Base-by-base conservation (phyloP, 192 early-diverging fungal species). In the Thoreauomyces humboldtii region DNA sequence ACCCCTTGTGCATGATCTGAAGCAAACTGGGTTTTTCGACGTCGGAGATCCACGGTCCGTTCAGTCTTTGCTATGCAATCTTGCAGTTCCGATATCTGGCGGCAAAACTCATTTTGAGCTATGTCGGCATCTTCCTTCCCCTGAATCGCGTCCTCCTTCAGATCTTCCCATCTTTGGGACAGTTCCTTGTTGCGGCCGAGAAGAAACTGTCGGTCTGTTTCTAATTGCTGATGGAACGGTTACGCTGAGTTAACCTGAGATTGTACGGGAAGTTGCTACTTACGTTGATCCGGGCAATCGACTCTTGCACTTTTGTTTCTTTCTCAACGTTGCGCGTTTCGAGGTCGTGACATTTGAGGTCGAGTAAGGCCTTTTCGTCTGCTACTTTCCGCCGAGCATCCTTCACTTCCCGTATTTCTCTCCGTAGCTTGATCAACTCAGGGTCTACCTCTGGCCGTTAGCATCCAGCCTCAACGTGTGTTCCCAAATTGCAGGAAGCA, bases 151-250 rank as follows among this genome's bases (percentile, higher is more conserved):
- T 54, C 32, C 33, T 61, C 37, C 34, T 81, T 72, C 25, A 70
- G 70, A 19, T 41, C 51, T 4, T 60, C 57, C 33, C 73, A 44
- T 19, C 69, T 60, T 1, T 34, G 17, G 19, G 65, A 65, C 58
- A 74, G 32, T 4, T 61, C 53, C 74, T 83, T 78, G 31, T 84
- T 79, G 37, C 83, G 80, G 11, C 82, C 77, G 17, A 74, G 73
- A 37, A 89, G 68, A 67, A 82, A 84, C 48, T 71, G 62, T 17
- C 82, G 78, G 34, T 88, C 81, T 25, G 75, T 77, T 65, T 89
- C 83, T 53, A 86, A 69, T 43, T 72, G 73, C 56, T 87, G 32
- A 59, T 29, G 42, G 15, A 21, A 19, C 7, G 50, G 21, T 24
- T 42, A 19, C 27, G 25, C n/a, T 0, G 42, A 21, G 24, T 2